Percentiles rank a stretch among this genome's conserved stretches.
These are phyloP conservation scores for Schizonepeta tenuifolia DNA, from an alignment of 257 asterid species.

Conservation along the genomic window DNA sequence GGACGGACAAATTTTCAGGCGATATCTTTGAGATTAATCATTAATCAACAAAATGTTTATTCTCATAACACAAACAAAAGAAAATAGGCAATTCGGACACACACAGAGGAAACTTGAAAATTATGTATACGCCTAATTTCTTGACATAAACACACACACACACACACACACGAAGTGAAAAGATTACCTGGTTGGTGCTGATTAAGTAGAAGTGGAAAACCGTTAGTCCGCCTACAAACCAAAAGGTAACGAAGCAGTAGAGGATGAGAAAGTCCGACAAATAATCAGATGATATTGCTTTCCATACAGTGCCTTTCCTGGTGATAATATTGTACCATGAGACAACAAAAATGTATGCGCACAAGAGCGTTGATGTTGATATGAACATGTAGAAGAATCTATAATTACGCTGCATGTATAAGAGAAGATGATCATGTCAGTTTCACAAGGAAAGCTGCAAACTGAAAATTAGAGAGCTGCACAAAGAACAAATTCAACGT, in stretches of 20 bases:
- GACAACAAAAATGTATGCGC: constrained; percentile 58
- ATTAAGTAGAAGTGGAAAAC: constrained; percentile 85
- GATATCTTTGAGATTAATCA: background rate
- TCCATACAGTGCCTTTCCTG: constrained; percentile 52
- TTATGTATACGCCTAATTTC: background rate
- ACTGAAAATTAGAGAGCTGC: background rate
- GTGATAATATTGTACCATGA: constrained; percentile 69
- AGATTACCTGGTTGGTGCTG: constrained; percentile 69
- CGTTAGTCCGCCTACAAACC: constrained; percentile 94
- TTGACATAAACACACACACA: no score
- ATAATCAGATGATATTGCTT: constrained; percentile 59
- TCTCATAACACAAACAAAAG: background rate
- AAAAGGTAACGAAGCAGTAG: constrained; percentile 80
- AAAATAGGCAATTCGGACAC: background rate
- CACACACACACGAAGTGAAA: background rate
- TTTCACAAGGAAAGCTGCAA: background rate
- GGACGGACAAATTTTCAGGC: background rate
- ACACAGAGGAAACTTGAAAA: background rate
- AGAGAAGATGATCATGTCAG: constrained; percentile 28
- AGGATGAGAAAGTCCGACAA: constrained; percentile 72
- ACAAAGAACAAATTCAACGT: constrained; percentile 7
- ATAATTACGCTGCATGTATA: constrained; percentile 76
- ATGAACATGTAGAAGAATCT: constrained; percentile 88
- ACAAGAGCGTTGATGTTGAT: constrained; percentile 75
- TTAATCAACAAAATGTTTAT: background rate